Conservation (phyloP, 1,284 basidiomycete genomes). For the Xerocomus minutiporus region DNA sequence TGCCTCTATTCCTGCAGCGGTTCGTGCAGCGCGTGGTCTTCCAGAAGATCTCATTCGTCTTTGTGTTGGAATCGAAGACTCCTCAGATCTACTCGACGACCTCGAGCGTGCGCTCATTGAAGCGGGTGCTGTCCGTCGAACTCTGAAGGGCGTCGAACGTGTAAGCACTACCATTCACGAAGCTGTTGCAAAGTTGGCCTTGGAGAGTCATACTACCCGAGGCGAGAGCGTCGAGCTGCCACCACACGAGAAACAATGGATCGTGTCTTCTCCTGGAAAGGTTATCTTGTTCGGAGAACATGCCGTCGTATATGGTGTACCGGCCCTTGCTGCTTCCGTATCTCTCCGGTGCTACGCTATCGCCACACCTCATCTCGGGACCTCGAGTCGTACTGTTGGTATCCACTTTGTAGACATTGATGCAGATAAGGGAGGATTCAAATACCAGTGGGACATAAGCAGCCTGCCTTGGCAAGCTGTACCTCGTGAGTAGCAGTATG, state of each 20-base stretch:
- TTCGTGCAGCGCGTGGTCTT: constrained; percentile 87
- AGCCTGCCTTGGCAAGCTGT: constrained; percentile 84
- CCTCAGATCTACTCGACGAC: constrained; percentile 90
- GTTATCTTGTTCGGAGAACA: constrained; percentile 99
- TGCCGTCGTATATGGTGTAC: constrained; percentile 98
- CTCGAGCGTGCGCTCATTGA: constrained; percentile 89
- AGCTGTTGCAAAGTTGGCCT: constrained; percentile 65
- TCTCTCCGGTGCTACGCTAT: constrained; percentile 94
- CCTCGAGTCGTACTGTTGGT: constrained; percentile 52
- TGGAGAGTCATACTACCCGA: constrained; percentile 24
- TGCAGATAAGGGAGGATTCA: constrained; percentile 44
- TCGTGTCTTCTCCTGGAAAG: constrained; percentile 95
- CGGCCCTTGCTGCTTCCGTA: constrained; percentile 92
- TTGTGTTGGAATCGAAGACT: constrained; percentile 98
- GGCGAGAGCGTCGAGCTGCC: not conserved
- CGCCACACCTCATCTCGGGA: constrained; percentile 62
- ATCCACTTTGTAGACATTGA: constrained; percentile 81
- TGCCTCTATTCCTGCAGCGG: constrained; percentile 93
- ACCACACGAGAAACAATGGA: constrained; percentile 62
- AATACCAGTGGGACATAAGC: constrained; percentile 76
- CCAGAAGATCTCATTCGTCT: constrained; percentile 97
- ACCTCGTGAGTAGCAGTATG: constrained; percentile 40
- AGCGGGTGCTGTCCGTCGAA: constrained; percentile 79
- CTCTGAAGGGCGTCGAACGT: constrained; percentile 40
- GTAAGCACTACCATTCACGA: constrained; percentile 46